Evolutionary conservation across 1,284 basidiomycete species (phyloP).

Genomic region (Laetiporus sulphureus): DNA sequence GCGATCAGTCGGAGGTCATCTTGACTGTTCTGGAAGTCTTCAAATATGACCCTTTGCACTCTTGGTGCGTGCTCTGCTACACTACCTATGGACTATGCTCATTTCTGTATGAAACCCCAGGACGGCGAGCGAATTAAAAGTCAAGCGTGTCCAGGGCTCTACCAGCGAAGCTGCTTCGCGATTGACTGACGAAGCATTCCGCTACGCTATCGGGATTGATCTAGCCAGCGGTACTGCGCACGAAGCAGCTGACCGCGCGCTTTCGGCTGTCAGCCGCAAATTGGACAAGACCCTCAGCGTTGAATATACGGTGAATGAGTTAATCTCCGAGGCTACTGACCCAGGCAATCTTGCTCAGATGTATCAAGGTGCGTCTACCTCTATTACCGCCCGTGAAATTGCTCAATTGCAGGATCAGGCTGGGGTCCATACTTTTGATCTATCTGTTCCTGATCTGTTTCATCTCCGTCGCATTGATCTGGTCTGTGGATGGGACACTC

Average conservation of each 20-base stretch:
- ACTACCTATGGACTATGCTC: too few relatives aligned
- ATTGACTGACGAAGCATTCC: constrained; percentile 21
- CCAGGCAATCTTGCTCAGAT: constrained; percentile 72
- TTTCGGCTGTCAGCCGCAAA: constrained; percentile 75
- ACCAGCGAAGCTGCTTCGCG: constrained; percentile 18
- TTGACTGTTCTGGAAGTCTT: constrained; percentile 96
- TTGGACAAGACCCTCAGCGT: constrained; percentile 82
- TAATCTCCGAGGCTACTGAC: constrained; percentile 88
- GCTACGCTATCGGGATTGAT: constrained; percentile 45
- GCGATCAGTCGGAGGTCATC: constrained; percentile 81
- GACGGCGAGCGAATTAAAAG: constrained; percentile 70
- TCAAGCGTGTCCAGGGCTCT: constrained; percentile 49
- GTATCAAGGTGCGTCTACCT: constrained; percentile 66
- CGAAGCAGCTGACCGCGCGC: constrained; percentile 86
- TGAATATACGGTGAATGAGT: constrained; percentile 90
- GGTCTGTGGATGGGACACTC: neutral
- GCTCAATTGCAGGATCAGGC: constrained; percentile 4
- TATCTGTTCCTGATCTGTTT: too few relatives aligned
- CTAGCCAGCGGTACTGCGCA: constrained; percentile 62
- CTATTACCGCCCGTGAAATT: too few relatives aligned
- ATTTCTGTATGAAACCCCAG: too few relatives aligned
- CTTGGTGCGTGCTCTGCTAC: constrained; percentile 82
- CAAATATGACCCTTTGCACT: constrained; percentile 93
- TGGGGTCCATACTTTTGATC: constrained; percentile 16
- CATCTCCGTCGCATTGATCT: neutral